Evolutionary conservation across 768 basidiomycete genomes (phyloP).

Genomic region (Leccinum disarticulatum): DNA sequence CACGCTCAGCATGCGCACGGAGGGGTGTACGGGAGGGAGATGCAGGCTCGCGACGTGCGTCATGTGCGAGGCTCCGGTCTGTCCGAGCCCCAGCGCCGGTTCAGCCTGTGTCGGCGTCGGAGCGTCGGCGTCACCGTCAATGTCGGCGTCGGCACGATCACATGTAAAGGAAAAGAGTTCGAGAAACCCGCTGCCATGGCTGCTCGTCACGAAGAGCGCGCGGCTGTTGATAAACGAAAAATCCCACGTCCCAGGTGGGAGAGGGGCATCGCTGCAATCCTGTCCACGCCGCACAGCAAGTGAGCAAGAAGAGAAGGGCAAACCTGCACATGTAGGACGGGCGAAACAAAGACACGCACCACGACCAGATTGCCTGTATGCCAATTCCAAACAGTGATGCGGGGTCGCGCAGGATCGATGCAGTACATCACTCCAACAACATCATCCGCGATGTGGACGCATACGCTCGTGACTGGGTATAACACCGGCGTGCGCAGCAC

Average conservation of each 20-base stretch:
- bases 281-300: slow-evolving; percentile 13
- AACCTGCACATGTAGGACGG: too few relatives aligned
- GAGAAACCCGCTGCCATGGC: slow-evolving; percentile 36
- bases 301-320: neutral
- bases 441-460: slow-evolving; percentile 55
- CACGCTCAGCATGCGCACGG: slow-evolving; percentile 18
- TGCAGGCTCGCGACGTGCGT: slow-evolving; percentile 20
- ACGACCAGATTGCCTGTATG: slow-evolving; percentile 40
- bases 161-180: slow-evolving; percentile 42
- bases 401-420: slow-evolving; percentile 24
- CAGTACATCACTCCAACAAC: slow-evolving; percentile 50
- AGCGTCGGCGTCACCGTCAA: neutral
- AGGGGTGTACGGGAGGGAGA: slow-evolving; percentile 13
- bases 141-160: neutral
- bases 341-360: slow-evolving; percentile 31
- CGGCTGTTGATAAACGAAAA: slow-evolving; percentile 48
- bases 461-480: slow-evolving; percentile 30
- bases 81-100: neutral
- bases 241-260: slow-evolving; percentile 37
- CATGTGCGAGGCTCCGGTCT: slow-evolving; percentile 4
- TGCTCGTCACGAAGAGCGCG: slow-evolving; percentile 43
- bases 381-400: slow-evolving; percentile 52
- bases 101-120: neutral
- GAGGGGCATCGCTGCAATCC: slow-evolving; percentile 26
- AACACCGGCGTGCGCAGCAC: slow-evolving; percentile 27